Conservation (phyloP, 2,329 filamentous ascomycete species). For the Curvularia lunata region DNA sequence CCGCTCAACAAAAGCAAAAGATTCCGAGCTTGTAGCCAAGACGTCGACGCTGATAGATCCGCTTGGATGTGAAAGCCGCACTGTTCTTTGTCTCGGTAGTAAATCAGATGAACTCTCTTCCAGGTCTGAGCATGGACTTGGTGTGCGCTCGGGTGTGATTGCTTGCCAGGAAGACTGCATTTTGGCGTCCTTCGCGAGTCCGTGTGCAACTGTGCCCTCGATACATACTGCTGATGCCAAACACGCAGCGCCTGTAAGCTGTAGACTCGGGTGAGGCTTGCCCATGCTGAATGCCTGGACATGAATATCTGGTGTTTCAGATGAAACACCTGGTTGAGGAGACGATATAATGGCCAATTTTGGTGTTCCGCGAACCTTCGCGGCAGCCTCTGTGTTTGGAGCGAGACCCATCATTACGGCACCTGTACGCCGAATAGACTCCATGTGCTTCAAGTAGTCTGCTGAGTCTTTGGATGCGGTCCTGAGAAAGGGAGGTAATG, state of each 20-base stretch:
- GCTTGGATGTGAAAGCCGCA: slow-evolving; percentile 31
- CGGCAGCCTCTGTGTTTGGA: slow-evolving; percentile 42
- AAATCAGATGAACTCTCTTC: slow-evolving; percentile 6
- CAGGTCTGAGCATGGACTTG: slow-evolving; percentile 17
- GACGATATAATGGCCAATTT: slow-evolving; percentile 64
- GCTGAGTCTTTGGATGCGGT: slow-evolving; percentile 48
- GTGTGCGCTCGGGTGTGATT: slow-evolving; percentile 18
- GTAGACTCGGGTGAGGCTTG: slow-evolving; percentile 41
- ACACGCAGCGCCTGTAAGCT: slow-evolving; percentile 45
- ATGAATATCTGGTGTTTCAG: slow-evolving; percentile 21
- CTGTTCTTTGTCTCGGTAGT: slow-evolving; percentile 8
- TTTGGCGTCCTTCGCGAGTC: slow-evolving; percentile 9
- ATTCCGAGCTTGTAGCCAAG: slow-evolving; percentile 21
- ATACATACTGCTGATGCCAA: slow-evolving; percentile 38
- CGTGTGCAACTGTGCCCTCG: slow-evolving; percentile 36
- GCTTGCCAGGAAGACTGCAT: slow-evolving; percentile 5
- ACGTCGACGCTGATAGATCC: slow-evolving; percentile 39
- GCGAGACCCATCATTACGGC: slow-evolving; percentile 66
- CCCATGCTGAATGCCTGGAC: slow-evolving; percentile 42
- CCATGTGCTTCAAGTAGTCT: slow-evolving; percentile 57
- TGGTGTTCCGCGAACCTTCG: slow-evolving; percentile 60
- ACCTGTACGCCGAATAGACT: slow-evolving; percentile 62
- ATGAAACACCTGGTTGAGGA: neutral
- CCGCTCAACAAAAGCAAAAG: slow-evolving; percentile 28
- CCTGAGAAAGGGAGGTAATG: slow-evolving; percentile 61